phyloP scores from a whole-genome alignment of 2,329 filamentous ascomycete genomes.

The Neoarthrinium moseri region DNA sequence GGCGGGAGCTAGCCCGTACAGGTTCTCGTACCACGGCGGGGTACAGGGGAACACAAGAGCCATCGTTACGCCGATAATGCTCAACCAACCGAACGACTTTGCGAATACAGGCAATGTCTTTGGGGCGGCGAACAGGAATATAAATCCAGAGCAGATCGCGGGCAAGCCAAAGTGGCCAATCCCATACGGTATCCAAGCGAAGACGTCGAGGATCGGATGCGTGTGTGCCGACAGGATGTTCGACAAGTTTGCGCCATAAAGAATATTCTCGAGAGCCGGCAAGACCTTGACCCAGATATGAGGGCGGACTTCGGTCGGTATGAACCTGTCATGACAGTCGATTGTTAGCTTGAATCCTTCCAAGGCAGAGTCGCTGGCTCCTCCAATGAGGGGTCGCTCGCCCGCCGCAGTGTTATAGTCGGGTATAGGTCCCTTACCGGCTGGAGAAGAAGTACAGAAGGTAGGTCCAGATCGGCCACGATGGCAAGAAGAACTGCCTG shows the following conservation, averaged over 20 bases:
- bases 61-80: constrained; percentile 80
- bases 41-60: constrained; percentile 92
- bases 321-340: constrained; percentile 63
- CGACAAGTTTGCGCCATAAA: constrained; percentile 93
- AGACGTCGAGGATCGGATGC: constrained; percentile 75
- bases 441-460: constrained; percentile 89
- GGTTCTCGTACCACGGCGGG: constrained; percentile 95
- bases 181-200: constrained; percentile 93
- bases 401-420: no score
- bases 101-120: constrained; percentile 83
- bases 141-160: constrained; percentile 70
- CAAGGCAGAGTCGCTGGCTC: no score
- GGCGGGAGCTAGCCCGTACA: constrained; percentile 85
- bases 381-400: not conserved
- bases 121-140: constrained; percentile 88
- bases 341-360: not conserved
- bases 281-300: constrained; percentile 95
- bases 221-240: constrained; percentile 93
- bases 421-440: constrained; percentile 67
- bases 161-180: constrained; percentile 87
- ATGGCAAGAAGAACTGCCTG: constrained; percentile 87
- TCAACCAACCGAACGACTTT: constrained; percentile 88
- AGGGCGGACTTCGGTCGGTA: constrained; percentile 82
- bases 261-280: constrained; percentile 90
- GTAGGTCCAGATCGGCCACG: constrained; percentile 81